phyloP scores from a whole-genome alignment of 345 rosid species.

The Eucalyptus marginata region DNA sequence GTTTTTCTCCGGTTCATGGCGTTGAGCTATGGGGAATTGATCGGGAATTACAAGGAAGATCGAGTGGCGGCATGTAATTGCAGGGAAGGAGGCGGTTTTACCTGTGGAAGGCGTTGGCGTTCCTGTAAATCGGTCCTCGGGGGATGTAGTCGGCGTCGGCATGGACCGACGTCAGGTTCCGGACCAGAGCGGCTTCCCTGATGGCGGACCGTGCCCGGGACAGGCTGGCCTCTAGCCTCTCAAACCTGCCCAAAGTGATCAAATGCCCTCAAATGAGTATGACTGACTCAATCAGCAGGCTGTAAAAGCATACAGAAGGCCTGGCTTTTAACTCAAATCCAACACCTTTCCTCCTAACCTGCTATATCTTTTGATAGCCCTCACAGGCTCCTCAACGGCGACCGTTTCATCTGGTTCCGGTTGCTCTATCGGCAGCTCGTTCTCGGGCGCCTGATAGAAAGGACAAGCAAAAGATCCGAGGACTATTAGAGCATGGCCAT shows the following conservation, averaged over 20 bases:
- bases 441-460: not conserved
- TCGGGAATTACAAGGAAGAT: not conserved
- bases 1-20: not conserved
- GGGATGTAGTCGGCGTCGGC: slow-evolving; percentile 18
- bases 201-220: slow-evolving; percentile 12
- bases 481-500: not conserved
- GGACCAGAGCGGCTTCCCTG: slow-evolving; percentile 13
- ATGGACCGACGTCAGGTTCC: slow-evolving; percentile 10
- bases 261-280: not conserved
- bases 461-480: not conserved
- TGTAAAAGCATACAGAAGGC: not conserved
- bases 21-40: not conserved
- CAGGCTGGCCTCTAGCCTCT: slow-evolving; percentile 11
- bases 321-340: not conserved
- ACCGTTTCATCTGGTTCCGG: not conserved
- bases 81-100: not conserved
- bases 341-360: not conserved
- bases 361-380: not conserved
- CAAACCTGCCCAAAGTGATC: not conserved
- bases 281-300: not conserved
- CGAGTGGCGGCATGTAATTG: too few relatives aligned
- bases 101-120: slow-evolving; percentile 22
- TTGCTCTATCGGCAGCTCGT: not conserved
- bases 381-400: not conserved
- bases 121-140: slow-evolving; percentile 22